Percentiles rank a stretch among this genome's conserved stretches.
These are phyloP conservation scores for Calonectria fujianensis DNA, from an alignment of 2,329 filamentous ascomycete genomes.

Conservation along the genomic window DNA sequence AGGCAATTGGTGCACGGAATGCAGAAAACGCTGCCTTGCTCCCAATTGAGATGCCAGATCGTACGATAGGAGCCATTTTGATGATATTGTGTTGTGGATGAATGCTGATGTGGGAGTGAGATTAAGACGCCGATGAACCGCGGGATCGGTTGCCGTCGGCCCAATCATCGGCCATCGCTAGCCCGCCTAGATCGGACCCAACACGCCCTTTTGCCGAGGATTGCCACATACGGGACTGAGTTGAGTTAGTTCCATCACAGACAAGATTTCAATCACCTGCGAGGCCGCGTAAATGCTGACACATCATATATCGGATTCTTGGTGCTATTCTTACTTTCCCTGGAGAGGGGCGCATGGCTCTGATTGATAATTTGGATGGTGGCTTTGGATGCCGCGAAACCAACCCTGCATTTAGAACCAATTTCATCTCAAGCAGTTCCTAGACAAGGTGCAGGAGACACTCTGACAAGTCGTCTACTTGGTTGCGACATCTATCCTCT, in stretches of 20 bases:
- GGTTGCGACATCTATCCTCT: neutral
- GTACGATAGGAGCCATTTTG: constrained; percentile 20
- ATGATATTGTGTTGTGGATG: neutral
- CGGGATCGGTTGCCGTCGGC: constrained; percentile 36
- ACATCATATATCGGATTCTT: neutral
- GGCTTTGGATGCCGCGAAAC: neutral
- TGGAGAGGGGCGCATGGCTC: neutral
- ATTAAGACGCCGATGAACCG: neutral
- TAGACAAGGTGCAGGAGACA: neutral
- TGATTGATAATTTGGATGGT: neutral
- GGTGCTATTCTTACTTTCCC: neutral
- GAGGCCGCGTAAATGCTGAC: neutral
- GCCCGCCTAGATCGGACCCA: neutral
- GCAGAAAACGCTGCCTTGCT: neutral
- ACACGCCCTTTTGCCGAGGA: constrained; percentile 16
- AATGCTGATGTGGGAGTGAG: constrained; percentile 22
- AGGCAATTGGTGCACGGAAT: neutral
- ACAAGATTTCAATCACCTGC: neutral
- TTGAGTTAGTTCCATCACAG: neutral
- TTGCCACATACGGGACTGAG: neutral
- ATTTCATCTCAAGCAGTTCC: neutral
- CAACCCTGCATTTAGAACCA: neutral
- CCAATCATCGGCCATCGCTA: constrained; percentile 28
- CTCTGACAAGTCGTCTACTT: neutral
- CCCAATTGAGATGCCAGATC: neutral